These are phyloP conservation scores for Saturnispora saitoi DNA, from an alignment of 805 yeast genomes.

Conservation along the genomic window DNA sequence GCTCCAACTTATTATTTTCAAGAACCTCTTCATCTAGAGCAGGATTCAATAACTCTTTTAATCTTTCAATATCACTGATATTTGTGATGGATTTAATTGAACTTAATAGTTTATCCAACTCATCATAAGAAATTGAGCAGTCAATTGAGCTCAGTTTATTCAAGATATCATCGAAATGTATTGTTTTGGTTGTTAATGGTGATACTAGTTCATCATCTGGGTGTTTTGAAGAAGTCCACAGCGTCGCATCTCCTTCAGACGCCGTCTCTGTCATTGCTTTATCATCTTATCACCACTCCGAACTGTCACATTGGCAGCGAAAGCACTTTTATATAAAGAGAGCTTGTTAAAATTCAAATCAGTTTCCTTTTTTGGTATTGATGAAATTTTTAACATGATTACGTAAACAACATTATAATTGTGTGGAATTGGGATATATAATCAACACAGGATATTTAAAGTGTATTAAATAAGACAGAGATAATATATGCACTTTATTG, in stretches of 20 bases:
- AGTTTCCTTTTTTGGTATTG: background rate
- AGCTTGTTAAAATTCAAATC: background rate
- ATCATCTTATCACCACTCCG: background rate
- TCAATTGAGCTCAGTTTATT: background rate
- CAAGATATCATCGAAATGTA: background rate
- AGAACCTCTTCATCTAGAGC: background rate
- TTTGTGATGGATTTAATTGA: background rate
- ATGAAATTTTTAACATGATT: slow-evolving; percentile 1
- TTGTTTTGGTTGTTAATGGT: background rate
- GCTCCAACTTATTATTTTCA: slow-evolving; percentile 19
- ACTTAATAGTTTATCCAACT: background rate
- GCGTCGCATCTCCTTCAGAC: background rate
- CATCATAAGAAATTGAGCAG: background rate
- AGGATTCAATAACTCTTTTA: background rate
- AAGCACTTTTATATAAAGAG: slow-evolving; percentile 1
- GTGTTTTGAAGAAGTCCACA: background rate
- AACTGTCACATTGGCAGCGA: background rate
- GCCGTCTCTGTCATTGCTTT: background rate
- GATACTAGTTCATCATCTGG: background rate
- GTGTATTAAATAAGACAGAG: no score
- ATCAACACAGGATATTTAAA: no score
- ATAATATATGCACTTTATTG: no score
- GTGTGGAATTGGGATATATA: no score
- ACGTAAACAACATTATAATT: no score
- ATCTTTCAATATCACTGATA: background rate